phyloP scores from a whole-genome alignment of 73 alveolate species.

The Vitrella brassicaformis region DNA sequence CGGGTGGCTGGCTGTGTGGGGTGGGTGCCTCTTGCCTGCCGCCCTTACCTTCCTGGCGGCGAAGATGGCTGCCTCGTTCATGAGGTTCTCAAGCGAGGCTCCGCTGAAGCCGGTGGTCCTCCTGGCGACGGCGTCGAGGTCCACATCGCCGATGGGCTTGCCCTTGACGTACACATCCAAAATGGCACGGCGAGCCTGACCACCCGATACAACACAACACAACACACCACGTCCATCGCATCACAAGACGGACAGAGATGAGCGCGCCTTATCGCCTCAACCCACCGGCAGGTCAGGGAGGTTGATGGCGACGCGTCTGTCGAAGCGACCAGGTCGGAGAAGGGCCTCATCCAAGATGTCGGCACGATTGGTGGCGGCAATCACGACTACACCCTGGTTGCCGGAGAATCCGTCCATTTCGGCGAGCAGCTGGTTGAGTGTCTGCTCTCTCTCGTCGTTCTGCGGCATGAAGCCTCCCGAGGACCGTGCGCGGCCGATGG shows the following conservation, averaged over 20 bases:
- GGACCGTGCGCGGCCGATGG: constrained; percentile 58
- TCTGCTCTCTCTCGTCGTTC: constrained; percentile 83
- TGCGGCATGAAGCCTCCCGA: constrained; percentile 51
- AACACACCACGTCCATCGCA: too few relatives aligned
- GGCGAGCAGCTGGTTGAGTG: constrained; percentile 75
- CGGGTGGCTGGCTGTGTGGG: too few relatives aligned
- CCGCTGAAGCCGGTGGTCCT: constrained; percentile 92
- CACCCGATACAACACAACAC: too few relatives aligned
- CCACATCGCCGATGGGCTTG: not conserved
- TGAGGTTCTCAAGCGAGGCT: constrained; percentile 89
- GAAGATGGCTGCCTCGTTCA: constrained; percentile 93
- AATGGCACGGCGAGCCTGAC: constrained; percentile 32
- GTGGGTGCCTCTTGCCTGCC: too few relatives aligned
- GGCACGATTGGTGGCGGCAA: constrained; percentile 85
- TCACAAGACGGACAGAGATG: too few relatives aligned
- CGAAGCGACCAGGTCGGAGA: constrained; percentile 69
- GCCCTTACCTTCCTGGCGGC: constrained; percentile 73
- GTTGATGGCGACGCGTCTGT: constrained; percentile 46
- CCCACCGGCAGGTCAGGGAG: constrained; percentile 46
- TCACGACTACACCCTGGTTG: constrained; percentile 67
- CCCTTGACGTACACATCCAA: constrained; percentile 2
- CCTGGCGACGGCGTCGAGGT: constrained; percentile 50
- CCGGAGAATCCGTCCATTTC: constrained; percentile 85
- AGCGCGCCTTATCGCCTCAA: too few relatives aligned
- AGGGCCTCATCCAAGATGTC: constrained; percentile 58